phyloP scores from a whole-genome alignment of 306 rosid species.

The Abrus pulchellus region DNA sequence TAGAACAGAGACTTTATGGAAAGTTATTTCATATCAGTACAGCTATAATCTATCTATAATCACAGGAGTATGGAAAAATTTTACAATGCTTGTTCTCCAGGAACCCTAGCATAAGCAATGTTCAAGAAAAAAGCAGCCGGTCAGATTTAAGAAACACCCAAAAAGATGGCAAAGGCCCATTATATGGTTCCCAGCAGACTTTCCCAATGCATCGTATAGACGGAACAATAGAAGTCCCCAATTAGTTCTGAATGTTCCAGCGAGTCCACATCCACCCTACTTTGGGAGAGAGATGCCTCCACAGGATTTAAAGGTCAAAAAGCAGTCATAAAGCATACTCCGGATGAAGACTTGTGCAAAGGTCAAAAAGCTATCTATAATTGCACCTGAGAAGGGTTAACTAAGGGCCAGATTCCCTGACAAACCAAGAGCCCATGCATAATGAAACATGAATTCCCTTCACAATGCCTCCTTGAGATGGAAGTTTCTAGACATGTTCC shows the following conservation, averaged over 20 bases:
- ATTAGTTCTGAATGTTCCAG: slow-evolving; percentile 20
- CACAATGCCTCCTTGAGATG: slow-evolving; percentile 90
- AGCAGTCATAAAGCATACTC: slow-evolving; percentile 18
- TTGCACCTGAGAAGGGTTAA: slow-evolving; percentile 38
- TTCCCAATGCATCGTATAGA: not conserved
- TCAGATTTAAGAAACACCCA: not conserved
- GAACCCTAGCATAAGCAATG: slow-evolving; percentile 23
- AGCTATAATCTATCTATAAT: slow-evolving; percentile 25
- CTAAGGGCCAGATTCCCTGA: not conserved
- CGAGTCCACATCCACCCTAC: not conserved
- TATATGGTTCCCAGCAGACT: slow-evolving; percentile 16
- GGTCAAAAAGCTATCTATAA: slow-evolving; percentile 34
- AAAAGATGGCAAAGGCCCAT: not conserved
- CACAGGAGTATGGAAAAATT: slow-evolving; percentile 17
- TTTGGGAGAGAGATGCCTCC: not conserved
- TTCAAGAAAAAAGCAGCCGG: not conserved
- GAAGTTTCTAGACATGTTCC: slow-evolving; percentile 79
- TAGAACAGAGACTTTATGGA: not conserved
- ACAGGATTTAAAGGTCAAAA: slow-evolving; percentile 32
- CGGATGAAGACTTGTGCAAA: slow-evolving; percentile 11
- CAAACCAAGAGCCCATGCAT: slow-evolving; percentile 24
- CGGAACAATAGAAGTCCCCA: slow-evolving; percentile 6
- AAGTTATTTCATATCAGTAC: not conserved
- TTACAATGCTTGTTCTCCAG: slow-evolving; percentile 38
- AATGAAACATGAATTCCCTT: slow-evolving; percentile 47